Conservation (phyloP, 805 yeast genomes). For the Priceomyces carsonii region DNA sequence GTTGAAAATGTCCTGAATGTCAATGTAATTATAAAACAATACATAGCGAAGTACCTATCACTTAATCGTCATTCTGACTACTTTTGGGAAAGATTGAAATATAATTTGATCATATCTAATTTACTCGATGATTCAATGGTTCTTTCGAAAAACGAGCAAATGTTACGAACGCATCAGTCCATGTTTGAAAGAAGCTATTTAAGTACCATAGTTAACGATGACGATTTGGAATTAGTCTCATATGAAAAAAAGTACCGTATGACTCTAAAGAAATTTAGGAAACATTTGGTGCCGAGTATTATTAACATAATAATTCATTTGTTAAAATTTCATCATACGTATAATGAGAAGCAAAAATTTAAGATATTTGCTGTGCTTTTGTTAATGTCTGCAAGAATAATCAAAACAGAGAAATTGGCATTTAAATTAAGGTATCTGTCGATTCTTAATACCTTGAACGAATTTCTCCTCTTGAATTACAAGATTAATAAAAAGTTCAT, state of each 20-base stretch:
- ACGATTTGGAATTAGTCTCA: constrained; percentile 6
- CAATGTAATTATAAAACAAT: constrained; percentile 23
- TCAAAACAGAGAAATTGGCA: constrained; percentile 25
- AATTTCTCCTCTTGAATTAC: constrained; percentile 34
- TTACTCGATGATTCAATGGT: constrained; percentile 42
- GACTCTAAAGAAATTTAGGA: constrained; percentile 4
- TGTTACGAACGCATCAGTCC: constrained; percentile 12
- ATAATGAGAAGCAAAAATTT: constrained; percentile 8
- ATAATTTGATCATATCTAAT: constrained; percentile 37
- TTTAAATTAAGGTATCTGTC: constrained; percentile 24
- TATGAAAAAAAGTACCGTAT: constrained; percentile 8
- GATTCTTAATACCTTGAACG: constrained; percentile 22
- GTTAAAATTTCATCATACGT: constrained; percentile 19
- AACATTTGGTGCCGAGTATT: constrained; percentile 18
- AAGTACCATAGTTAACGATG: constrained; percentile 12
- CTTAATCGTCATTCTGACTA: constrained; percentile 14
- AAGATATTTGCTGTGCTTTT: constrained; percentile 32
- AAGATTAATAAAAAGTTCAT: constrained; percentile 38
- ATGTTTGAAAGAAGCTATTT: background rate
- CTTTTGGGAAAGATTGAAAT: constrained; percentile 44
- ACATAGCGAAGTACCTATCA: constrained; percentile 28
- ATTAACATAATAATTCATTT: constrained; percentile 28
- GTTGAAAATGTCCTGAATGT: constrained; percentile 4
- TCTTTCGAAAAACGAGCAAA: constrained; percentile 43
- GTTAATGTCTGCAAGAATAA: constrained; percentile 26